Evolutionary conservation across 2,329 filamentous ascomycete species (phyloP), one percentile per base, ranked within the genome.

Genomic region (Fonsecaea erecta): DNA sequence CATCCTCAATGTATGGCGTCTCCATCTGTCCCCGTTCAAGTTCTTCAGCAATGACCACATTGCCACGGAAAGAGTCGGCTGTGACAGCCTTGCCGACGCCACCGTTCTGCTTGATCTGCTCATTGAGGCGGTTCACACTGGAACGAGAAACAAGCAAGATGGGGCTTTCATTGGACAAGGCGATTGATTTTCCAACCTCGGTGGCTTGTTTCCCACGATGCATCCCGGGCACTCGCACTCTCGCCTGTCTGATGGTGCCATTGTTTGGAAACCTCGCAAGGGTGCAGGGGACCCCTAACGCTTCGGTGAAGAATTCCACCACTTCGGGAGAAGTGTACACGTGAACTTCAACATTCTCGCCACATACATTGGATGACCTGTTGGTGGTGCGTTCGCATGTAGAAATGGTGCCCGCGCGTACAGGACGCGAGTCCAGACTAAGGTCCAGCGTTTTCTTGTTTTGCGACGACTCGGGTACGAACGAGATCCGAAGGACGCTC

Each of bases 141-240:
- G 90, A 88, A 60, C 87, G 85, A 21, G 91, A 92, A 62, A 98
- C 89, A 53, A 92, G 86, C 0, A 99, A 84, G 52, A 99, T 96
- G 0, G 95, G 94, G 60, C 92, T 96, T 77, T 98, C 95, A 75
- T 99, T 99, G 26, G 93, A 91, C 2, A 99, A 81, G 0, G 95
- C 80, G 35, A 98, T 93, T 2, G 88, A 85, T 58, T 83, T 76
- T 60, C 76, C 62, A 30, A 74, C 52, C 70, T 73, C 16, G 64
- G 67, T 72, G 72, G 87, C 81, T 28, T 79, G 80, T 65, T 86
- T 1, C 84, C 82, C 83, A 85, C 18, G 83, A 83, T 65, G 67
- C 77, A 75, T 70, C 85, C 85, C 67, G 85, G 88, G 21, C 83
- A 80, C 3, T 84, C 84, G 8, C 21, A 70, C 64, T 51, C 64